Evolutionary conservation across 2,329 filamentous ascomycete genomes (phyloP), one percentile per base, ranked within the genome.

Genomic region (Colletotrichum chrysophilum): DNA sequence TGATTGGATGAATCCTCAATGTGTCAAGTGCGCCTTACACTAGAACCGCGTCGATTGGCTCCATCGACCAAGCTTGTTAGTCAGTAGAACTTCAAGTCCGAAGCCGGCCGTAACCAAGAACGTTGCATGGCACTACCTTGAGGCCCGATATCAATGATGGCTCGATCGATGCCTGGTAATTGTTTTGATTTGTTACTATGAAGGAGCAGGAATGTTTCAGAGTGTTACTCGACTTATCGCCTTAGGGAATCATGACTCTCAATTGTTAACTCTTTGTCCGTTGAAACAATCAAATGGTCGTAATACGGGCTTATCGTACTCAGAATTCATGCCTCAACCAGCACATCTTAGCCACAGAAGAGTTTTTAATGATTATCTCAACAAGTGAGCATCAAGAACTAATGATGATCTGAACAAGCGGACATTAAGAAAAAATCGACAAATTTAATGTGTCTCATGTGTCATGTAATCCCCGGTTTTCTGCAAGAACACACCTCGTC

Each of bases 1-100:
- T 71, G 67, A 71, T 74, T 74, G 67, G 71, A 10, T 9, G 13
- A 52, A 10, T 16, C 24, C 4, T 10, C 28, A 32, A 61, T 74
- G 67, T 71, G 67, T 74, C 67, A 74, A 74, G 48, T 71, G 18
- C 71, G 71, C 71, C 71, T 74, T 74, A 66, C 67, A 74, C 67
- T 71, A 66, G 28, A 70, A 55, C 34, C 48, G 43, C 60, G n/a
- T 48, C n/a, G 2, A 55, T 36, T n/a, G 26, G 55, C 52, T 55
- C 62, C 36, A 66, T 61, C 34, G 2, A 38, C 34, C 36, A 38
- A 38, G 34, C 34, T 60, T 66, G 60, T 58, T 36, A 21, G 52
- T 58, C 32, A 32, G 52, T 69, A 34, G 58, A 14, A 55, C 30
- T n/a, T 9, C 7, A 36, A 32, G 10, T 69, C 66, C 56, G 67